phyloP scores from a whole-genome alignment of 805 yeast species.

The Candida schatavii region DNA sequence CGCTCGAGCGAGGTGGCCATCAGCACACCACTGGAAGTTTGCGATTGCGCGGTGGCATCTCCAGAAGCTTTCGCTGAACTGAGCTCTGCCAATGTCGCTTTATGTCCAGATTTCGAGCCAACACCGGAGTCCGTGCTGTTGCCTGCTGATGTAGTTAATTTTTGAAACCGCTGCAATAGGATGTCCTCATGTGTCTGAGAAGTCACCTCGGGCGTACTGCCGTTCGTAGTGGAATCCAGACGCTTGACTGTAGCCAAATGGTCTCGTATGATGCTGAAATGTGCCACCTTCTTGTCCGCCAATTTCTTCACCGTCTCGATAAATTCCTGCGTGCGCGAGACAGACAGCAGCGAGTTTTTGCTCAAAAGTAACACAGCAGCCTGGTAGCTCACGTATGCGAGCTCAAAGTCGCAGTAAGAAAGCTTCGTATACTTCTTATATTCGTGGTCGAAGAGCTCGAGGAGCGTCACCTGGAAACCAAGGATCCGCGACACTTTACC shows the following conservation, averaged over 20 bases:
- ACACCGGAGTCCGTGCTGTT: background rate
- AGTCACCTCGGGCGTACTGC: background rate
- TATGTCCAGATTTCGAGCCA: background rate
- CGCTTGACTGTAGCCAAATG: background rate
- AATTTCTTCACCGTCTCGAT: background rate
- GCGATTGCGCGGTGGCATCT: background rate
- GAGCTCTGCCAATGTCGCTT: background rate
- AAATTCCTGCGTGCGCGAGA: background rate
- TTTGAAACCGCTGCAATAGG: background rate
- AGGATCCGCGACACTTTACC: slow-evolving; percentile 18
- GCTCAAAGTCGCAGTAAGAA: slow-evolving; percentile 38
- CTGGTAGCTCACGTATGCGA: slow-evolving; percentile 28
- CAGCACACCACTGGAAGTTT: background rate
- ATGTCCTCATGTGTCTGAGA: background rate
- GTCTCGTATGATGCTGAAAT: slow-evolving; percentile 17
- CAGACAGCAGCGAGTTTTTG: slow-evolving; percentile 1
- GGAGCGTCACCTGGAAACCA: slow-evolving; percentile 26
- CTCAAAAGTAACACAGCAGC: slow-evolving; percentile 13
- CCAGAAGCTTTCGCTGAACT: background rate
- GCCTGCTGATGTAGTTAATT: background rate
- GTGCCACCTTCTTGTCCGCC: slow-evolving; percentile 4
- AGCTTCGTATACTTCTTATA: slow-evolving; percentile 21
- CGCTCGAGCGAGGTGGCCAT: slow-evolving; percentile 1
- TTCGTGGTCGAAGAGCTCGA: slow-evolving; percentile 36
- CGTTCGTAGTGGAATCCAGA: background rate